Evolutionary conservation across 177 flowering plant genomes (phyloP), one percentile per base, ranked within the genome.

Genomic region (Tripterygium wilfordii): DNA sequence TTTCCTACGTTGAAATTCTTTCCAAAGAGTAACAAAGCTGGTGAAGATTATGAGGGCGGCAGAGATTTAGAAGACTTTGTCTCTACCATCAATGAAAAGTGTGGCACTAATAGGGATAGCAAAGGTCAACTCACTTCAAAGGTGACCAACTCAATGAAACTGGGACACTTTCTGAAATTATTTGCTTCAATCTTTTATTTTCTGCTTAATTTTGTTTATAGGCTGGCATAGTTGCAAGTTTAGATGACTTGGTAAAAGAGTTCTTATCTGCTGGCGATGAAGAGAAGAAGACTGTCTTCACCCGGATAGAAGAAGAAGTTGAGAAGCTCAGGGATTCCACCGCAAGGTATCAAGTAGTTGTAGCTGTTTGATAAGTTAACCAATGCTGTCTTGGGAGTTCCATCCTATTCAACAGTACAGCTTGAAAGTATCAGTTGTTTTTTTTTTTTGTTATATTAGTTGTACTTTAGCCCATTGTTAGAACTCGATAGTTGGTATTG

Each of bases 11-110:
- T 94, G 74, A 94, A 94, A 54, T 89, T 89, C 69, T 94, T 89
- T 61, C 97, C 99, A 4, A 89, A 74, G 70, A 56, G 63, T 68
- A 89, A 94, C 66, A 87, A 94, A 70, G 95, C 70, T 58, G 99
- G 97, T 60, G 96, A 86, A 58, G 97, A 85, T 8, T 94, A 82
- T 72, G 92, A 85, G 6, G 99, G 86, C n/a, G n/a, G n/a, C n/a
- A n/a, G n/a, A n/a, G n/a, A n/a, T 60, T 25, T 85, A 26, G 88
- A 81, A 16, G 90, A 78, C 58, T 94, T 94, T 61, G 92, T 87
- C 14, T 62, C 45, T n/a, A 87, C 85, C 68, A 77, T 94, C 62
- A 94, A 94, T 63, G 92, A 83, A 42, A 85, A 85, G 51, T 74
- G 78, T 65, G 92, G 87, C n/a, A n/a, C n/a, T n/a, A n/a, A n/a